These are phyloP conservation scores for Raffaelea arxii DNA, from an alignment of 2,329 filamentous ascomycete species.

Conservation along the genomic window DNA sequence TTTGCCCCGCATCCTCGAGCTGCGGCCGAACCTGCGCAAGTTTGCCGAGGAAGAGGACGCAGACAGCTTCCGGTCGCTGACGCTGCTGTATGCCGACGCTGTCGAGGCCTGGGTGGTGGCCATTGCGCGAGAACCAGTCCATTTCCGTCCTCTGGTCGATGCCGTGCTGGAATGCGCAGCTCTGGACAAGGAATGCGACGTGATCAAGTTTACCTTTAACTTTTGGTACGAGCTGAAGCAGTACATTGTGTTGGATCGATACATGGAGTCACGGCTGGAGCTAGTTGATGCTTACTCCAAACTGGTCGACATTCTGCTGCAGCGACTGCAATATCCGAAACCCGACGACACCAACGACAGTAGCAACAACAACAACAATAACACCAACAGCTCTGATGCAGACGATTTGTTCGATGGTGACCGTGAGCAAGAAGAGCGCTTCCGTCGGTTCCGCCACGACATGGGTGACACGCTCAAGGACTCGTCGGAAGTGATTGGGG, in stretches of 20 bases:
- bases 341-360: conserved; percentile 55
- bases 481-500: conserved; percentile 90
- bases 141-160: conserved; percentile 81
- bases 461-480: conserved; percentile 99
- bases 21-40: conserved; percentile 67
- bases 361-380: too few species aligned
- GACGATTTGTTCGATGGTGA: conserved; percentile 87
- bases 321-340: conserved; percentile 77
- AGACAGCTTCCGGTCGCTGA: conserved; percentile 80
- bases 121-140: conserved; percentile 70
- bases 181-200: conserved; percentile 79
- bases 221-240: conserved; percentile 99
- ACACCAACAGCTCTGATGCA: conserved; percentile 36
- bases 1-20: conserved; percentile 67
- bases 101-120: conserved; percentile 91
- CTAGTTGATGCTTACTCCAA: conserved; percentile 76
- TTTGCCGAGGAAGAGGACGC: conserved; percentile 71
- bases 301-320: conserved; percentile 86
- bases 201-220: conserved; percentile 85
- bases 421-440: conserved; percentile 91
- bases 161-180: conserved; percentile 85
- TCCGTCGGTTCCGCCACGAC: conserved; percentile 88
- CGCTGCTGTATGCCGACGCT: conserved; percentile 83
- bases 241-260: conserved; percentile 83
- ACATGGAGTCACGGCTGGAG: conserved; percentile 69